phyloP scores from a whole-genome alignment of 306 rosid species.

The Mucuna pruriens region DNA sequence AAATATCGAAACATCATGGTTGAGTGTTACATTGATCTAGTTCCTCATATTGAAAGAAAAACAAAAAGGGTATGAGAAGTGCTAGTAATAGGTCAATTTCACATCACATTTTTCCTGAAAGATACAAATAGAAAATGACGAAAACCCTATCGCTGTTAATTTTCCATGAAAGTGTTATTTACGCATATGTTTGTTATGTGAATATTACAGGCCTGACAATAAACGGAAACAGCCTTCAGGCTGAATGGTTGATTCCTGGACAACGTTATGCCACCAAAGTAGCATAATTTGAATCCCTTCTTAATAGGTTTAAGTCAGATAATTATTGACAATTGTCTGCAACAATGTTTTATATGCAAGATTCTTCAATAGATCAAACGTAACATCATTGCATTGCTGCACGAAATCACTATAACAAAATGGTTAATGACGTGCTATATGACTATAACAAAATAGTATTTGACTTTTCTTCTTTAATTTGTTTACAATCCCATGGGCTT shows the following conservation, averaged over 20 bases:
- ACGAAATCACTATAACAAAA: slow-evolving; percentile 41
- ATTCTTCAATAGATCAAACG: slow-evolving; percentile 39
- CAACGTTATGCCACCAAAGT: slow-evolving; percentile 29
- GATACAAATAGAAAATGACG: slow-evolving; percentile 27
- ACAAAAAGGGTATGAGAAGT: not conserved
- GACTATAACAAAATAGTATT: slow-evolving; percentile 14
- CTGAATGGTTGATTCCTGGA: slow-evolving; percentile 12
- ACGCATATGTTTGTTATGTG: not conserved
- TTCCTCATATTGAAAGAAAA: slow-evolving; percentile 25
- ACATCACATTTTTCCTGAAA: not conserved
- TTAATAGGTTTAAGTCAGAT: not conserved
- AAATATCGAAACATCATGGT: slow-evolving; percentile 7
- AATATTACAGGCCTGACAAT: slow-evolving; percentile 23
- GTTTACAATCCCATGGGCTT: not conserved
- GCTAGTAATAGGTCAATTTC: slow-evolving; percentile 39
- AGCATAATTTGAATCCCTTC: slow-evolving; percentile 29
- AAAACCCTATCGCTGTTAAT: not conserved
- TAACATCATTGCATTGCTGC: slow-evolving; percentile 35
- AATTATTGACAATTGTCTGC: not conserved
- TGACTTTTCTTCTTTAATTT: not conserved
- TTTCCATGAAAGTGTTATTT: slow-evolving; percentile 13
- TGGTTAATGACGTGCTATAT: slow-evolving; percentile 43
- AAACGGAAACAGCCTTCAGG: slow-evolving; percentile 10
- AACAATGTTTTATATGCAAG: slow-evolving; percentile 4
- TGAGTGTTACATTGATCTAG: slow-evolving; percentile 29